Base-by-base conservation (phyloP, 305 asterid species). In the Fraxinus sp. region DNA sequence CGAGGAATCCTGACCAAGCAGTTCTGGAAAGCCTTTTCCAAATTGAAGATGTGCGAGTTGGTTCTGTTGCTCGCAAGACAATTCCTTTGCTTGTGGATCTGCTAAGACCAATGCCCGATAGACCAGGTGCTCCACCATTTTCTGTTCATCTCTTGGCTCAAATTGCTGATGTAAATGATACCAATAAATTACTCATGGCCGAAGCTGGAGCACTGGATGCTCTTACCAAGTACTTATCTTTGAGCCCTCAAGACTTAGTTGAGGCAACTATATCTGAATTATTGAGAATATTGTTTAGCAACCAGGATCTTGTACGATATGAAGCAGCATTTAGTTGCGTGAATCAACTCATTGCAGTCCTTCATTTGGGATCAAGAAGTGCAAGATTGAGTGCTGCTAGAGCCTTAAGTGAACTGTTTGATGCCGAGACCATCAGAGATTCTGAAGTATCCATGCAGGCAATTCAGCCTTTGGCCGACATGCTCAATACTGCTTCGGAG, bases 181-280 rank as follows among this genome's bases (percentile, higher is more conserved):
- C 87, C 36, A 92, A 91, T 84, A 95, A 95, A 86, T 85, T 91
- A 83, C 86, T 86, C 78, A 92, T 95, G 94, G 99, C 96, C 57
- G 95, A 95, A 91, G 91, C 97, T 62, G 99, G 98, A 74, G 92
- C 81, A 4, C 84, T 95, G 86, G 97, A 95, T 86, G 97, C 95
- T 74, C 82, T 95, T 84, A 88, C 94, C 44, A 94, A 88, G 88
- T 95, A 95, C 88, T 86, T 95, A 64, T 95, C 97, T 74, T 82
- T 95, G 90, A 90, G 97, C 86, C 98, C 99, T 80, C 97, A 91
- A 86, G 98, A 92, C 84, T 86, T 91, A 52, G 90, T 86, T 26
- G 99, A 94, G 92, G 92, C 92, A 66, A 88, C 98, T 16, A 86
- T 93, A 81, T 91, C 95, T 62, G 98, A 93, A 85, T 87, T 95